Evolutionary conservation across 306 rosid genomes (phyloP), one percentile per base, ranked within the genome.

Genomic region (Calophaca sinica): DNA sequence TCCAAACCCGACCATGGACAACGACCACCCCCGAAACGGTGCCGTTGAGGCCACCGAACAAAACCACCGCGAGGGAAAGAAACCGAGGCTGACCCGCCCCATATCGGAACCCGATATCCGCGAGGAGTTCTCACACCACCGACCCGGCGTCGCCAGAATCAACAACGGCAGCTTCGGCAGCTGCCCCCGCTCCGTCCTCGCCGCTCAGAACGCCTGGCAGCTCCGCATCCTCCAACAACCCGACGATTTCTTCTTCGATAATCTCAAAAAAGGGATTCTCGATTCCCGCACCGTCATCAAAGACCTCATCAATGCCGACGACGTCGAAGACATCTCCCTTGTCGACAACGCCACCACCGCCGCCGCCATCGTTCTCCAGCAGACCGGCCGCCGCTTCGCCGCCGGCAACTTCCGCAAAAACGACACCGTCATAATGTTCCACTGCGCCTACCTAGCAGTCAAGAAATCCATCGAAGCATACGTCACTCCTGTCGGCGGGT

Each of bases 161-260:
- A 84, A 86, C 83, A 89, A 86, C 81, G 93, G 93, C 48, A 89
- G 88, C 76, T 86, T 89, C 72, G 90, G 93, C 3, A 74, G 88
- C 72, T 89, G 93, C 73, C 93, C 93, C 6, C 74, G 63, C 12
- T 86, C 90, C 32, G 70, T 89, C 9, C 80, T 86, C 51, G 39
- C 79, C 1, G 81, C 89, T 3, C 90, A 86, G 77, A 59, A 70
- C 49, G 5, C 33, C 32, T 86, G 85, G 85, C 89, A 81, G 65
- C 85, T 80, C 72, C 82, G 77, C 4, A 84, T 84, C 79, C 93
- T 86, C 74, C 84, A 74, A 55, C 89, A 89, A 49, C 93, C 90
- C 3, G 93, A 89, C 13, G 79, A 79, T 1, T 89, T 89, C 82
- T 81, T 14, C 89, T 76, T 45, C 82, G 73, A 79, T 78, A 12